Conservation (phyloP, 257 asterid genomes). For the Gynochthodes officinalis region DNA sequence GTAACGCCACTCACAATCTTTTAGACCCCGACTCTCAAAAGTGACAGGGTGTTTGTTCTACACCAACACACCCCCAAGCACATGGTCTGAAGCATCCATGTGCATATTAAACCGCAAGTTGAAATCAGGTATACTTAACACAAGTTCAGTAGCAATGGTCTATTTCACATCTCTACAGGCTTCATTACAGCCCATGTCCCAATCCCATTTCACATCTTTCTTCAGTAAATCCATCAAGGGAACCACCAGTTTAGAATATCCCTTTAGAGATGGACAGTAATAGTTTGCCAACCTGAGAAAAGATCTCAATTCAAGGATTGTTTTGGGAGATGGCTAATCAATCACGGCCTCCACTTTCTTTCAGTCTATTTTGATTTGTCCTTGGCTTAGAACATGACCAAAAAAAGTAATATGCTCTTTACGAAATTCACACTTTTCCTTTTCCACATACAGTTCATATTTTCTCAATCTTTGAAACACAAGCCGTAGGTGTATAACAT, state of each 20-base stretch:
- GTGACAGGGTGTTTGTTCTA: neutral
- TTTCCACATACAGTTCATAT: neutral
- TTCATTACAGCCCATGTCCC: neutral
- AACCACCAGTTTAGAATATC: neutral
- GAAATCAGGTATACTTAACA: constrained; percentile 2
- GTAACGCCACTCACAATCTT: neutral
- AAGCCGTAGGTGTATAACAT: too few species aligned
- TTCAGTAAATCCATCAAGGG: constrained; percentile 14
- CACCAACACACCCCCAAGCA: neutral
- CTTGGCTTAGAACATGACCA: too few species aligned
- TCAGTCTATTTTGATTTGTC: too few species aligned
- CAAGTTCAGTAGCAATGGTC: neutral
- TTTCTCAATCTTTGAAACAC: too few species aligned
- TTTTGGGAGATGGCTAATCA: too few species aligned
- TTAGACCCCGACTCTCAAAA: neutral
- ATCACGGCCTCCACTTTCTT: too few species aligned
- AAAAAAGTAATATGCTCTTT: neutral
- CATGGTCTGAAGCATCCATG: neutral
- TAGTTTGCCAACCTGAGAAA: neutral
- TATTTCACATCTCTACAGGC: neutral
- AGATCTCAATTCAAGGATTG: too few species aligned
- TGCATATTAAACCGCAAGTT: constrained; percentile 1
- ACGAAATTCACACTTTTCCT: neutral
- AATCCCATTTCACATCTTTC: neutral
- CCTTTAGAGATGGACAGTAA: neutral